Conservation (phyloP, 2,329 filamentous ascomycete species). For the Bipolaris bicolor region DNA sequence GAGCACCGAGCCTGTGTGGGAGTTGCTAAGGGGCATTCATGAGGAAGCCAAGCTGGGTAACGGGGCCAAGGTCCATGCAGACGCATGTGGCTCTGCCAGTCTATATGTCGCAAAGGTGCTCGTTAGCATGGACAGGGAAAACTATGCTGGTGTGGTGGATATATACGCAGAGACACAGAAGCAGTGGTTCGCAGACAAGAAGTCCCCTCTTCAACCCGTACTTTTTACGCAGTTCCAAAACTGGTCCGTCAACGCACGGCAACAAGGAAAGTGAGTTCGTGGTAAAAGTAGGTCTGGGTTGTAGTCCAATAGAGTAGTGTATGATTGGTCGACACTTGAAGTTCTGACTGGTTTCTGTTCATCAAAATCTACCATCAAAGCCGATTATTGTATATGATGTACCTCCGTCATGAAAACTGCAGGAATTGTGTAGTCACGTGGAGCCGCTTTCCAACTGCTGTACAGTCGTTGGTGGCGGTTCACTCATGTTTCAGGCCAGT, state of each 20-base stretch:
- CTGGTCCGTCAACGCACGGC: conserved; percentile 47
- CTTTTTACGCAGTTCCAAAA: conserved; percentile 57
- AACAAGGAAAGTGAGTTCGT: conserved; percentile 30
- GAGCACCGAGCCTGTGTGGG: conserved; percentile 55
- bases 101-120: conserved; percentile 70
- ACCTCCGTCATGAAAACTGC: background rate
- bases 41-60: conserved; percentile 68
- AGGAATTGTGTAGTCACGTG: background rate
- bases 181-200: conserved; percentile 52
- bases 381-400: background rate
- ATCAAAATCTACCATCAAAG: background rate
- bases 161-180: conserved; percentile 54
- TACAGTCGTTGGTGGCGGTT: background rate
- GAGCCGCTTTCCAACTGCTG: background rate
- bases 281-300: background rate
- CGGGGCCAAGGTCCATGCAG: conserved; percentile 71
- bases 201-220: conserved; percentile 50
- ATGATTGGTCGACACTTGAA: background rate
- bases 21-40: conserved; percentile 71
- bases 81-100: conserved; percentile 75
- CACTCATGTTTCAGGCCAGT: background rate
- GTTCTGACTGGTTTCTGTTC: background rate
- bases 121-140: conserved; percentile 54
- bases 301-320: background rate
- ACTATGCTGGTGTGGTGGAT: conserved; percentile 48